phyloP scores from a whole-genome alignment of 169 alveolate genomes.

The Cryptosporidium xiaoi region DNA sequence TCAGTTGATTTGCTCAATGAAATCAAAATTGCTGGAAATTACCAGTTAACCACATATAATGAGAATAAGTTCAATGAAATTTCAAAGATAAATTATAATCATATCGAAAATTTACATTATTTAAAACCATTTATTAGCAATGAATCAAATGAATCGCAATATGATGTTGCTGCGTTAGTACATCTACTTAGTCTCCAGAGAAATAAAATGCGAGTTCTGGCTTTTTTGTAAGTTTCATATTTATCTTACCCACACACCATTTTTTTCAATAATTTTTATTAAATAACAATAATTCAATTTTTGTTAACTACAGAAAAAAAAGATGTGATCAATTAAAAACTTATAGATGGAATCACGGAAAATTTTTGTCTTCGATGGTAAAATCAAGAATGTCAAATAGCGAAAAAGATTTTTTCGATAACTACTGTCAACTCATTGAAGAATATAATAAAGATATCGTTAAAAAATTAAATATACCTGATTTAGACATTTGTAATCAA shows the following conservation, averaged over 20 bases:
- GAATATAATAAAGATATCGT: slow-evolving; percentile 43
- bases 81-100: slow-evolving; percentile 39
- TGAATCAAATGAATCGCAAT: slow-evolving; percentile 54
- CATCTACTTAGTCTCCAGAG: slow-evolving; percentile 53
- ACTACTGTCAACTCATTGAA: slow-evolving; percentile 16
- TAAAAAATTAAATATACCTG: slow-evolving; percentile 41
- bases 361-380: background rate
- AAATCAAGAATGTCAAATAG: slow-evolving; percentile 44
- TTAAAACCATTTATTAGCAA: slow-evolving; percentile 67
- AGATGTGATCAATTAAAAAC: slow-evolving; percentile 61
- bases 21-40: slow-evolving; percentile 43
- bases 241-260: background rate
- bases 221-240: slow-evolving; percentile 41
- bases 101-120: slow-evolving; percentile 62
- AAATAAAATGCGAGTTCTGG: slow-evolving; percentile 64
- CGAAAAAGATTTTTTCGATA: slow-evolving; percentile 27
- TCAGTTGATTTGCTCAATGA: slow-evolving; percentile 49
- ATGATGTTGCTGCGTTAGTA: slow-evolving; percentile 70
- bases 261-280: background rate
- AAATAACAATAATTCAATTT: background rate
- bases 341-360: slow-evolving; percentile 67
- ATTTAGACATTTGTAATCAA: slow-evolving; percentile 52
- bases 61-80: slow-evolving; percentile 64
- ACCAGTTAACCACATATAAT: slow-evolving; percentile 28
- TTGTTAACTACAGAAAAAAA: slow-evolving; percentile 27